Conservation (phyloP, 2,329 filamentous ascomycete species). For the Westerdykella sp. region DNA sequence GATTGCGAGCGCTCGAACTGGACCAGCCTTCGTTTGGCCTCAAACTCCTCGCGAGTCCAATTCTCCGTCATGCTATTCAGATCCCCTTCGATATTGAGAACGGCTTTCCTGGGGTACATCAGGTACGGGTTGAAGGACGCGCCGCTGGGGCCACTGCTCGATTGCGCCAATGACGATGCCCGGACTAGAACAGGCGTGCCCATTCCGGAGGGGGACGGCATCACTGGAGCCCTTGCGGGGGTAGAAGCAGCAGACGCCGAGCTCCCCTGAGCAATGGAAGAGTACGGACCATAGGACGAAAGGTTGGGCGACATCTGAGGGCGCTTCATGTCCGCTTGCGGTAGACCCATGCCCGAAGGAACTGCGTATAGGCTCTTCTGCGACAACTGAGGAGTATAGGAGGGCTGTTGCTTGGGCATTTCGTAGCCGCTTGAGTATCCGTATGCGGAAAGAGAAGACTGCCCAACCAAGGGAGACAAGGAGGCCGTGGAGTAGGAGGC, state of each 20-base stretch:
- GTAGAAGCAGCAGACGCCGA: conserved; percentile 35
- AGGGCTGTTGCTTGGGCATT: conserved; percentile 24
- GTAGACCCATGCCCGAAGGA: conserved; percentile 22
- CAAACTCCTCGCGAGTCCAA: conserved; percentile 78
- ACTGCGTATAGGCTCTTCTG: conserved; percentile 34
- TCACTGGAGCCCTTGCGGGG: conserved; percentile 35
- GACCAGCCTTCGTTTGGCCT: conserved; percentile 74
- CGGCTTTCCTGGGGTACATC: conserved; percentile 72
- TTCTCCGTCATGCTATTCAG: conserved; percentile 74
- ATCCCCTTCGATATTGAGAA: conserved; percentile 78
- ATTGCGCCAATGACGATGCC: conserved; percentile 58
- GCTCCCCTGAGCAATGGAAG: conserved; percentile 41
- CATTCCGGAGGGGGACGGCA: conserved; percentile 41
- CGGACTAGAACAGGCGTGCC: conserved; percentile 58
- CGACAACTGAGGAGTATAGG: conserved; percentile 26
- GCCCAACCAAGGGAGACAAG: conserved; percentile 35
- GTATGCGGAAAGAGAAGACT: conserved; percentile 32
- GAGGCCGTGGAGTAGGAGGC: conserved; percentile 28
- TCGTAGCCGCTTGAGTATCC: conserved; percentile 37
- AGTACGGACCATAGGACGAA: conserved; percentile 39
- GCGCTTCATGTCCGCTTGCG: conserved; percentile 27
- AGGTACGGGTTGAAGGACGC: conserved; percentile 66
- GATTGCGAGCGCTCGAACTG: conserved; percentile 78
- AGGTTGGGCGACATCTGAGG: conserved; percentile 31
- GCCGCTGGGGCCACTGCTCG: conserved; percentile 41